Conservation (phyloP, 164 flowering plant genomes). For the grape (Vitis vinifera) region DNA sequence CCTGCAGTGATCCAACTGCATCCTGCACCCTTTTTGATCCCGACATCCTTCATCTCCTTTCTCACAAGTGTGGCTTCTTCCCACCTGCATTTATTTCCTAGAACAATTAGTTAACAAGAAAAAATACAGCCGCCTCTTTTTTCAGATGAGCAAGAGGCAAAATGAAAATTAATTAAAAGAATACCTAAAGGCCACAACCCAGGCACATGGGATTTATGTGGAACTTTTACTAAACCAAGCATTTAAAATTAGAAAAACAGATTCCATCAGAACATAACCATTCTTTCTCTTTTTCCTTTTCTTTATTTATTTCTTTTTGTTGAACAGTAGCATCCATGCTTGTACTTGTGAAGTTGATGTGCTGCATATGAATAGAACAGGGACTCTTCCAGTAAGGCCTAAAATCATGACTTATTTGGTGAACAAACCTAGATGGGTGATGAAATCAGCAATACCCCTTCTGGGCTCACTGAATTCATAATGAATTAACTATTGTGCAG, state of each 20-base stretch:
- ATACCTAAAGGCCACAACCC: too few species aligned
- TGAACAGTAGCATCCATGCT: neutral
- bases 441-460: neutral
- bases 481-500: neutral
- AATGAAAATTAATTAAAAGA: too few species aligned
- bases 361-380: neutral
- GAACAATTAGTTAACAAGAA: conserved; percentile 3
- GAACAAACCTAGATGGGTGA: neutral
- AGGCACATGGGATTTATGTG: too few species aligned
- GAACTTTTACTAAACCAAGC: neutral
- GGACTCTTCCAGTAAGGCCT: neutral
- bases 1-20: conserved; percentile 70
- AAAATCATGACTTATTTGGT: neutral
- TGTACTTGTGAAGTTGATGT: neutral
- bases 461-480: neutral
- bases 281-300: too few species aligned
- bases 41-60: conserved; percentile 70
- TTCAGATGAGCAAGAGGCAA: too few species aligned
- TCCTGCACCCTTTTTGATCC: conserved; percentile 72
- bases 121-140: too few species aligned
- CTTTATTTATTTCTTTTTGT: too few species aligned
- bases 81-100: conserved; percentile 50
- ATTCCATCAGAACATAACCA: neutral
- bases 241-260: neutral
- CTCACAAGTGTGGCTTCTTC: conserved; percentile 72